Percentiles rank a stretch among this genome's conserved stretches.
Evolutionary conservation across 2,329 filamentous ascomycete genomes (phyloP).

Genomic region (Neonectria neomacrospora): DNA sequence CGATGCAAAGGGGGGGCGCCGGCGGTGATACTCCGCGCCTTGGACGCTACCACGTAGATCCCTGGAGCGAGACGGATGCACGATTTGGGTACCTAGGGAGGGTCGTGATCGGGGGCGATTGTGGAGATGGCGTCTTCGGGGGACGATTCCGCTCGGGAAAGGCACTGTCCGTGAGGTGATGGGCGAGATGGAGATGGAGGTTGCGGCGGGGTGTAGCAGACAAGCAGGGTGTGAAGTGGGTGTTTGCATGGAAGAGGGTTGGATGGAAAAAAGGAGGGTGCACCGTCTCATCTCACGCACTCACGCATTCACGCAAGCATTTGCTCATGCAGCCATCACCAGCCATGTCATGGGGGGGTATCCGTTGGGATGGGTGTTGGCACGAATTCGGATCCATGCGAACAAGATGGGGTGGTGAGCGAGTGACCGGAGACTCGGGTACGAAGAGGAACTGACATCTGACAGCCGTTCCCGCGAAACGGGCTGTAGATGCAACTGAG

Average conservation of each 20-base stretch:
- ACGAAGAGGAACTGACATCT: constrained; percentile 11
- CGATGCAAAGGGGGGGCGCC: background rate
- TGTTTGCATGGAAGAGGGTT: background rate
- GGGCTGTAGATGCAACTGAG: constrained; percentile 12
- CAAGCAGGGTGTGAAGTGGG: background rate
- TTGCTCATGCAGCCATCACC: constrained; percentile 6
- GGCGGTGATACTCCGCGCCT: background rate
- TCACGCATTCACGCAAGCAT: background rate
- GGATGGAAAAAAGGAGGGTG: constrained; percentile 5
- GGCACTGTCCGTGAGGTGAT: constrained; percentile 10
- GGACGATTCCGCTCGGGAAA: constrained; percentile 17
- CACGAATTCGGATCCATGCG: background rate
- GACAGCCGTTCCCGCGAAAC: background rate
- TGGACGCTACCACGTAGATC: background rate
- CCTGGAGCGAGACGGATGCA: constrained; percentile 9
- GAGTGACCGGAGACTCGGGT: constrained; percentile 13
- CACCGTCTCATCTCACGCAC: constrained; percentile 9
- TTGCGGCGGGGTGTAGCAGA: background rate
- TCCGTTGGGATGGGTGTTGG: background rate
- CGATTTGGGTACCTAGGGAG: constrained; percentile 10
- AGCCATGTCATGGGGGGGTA: background rate
- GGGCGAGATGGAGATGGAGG: background rate
- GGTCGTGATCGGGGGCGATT: constrained; percentile 14
- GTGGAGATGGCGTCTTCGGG: constrained; percentile 19
- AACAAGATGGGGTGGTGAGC: background rate